Evolutionary conservation across 176 grass and related monocot genomes (phyloP).

Genomic region (Hordeum vulgare): MorexV3_pseudomolecules_assembly NC_058519.1:97222741-97223240

Average conservation of each 20-base stretch:
- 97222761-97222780: neutral
- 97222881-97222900: conserved; percentile 5
- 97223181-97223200: neutral
- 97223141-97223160: neutral
- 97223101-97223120: too few species aligned
- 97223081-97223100: too few species aligned
- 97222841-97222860: neutral
- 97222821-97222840: conserved; percentile 34
- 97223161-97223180: neutral
- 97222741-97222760: neutral
- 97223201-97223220: neutral
- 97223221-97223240: too few species aligned
- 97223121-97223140: neutral
- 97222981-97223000: neutral
- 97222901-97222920: conserved; percentile 51
- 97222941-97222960: neutral
- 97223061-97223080: neutral
- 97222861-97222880: neutral
- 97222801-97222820: conserved; percentile 17
- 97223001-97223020: neutral
- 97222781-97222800: neutral
- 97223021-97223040: neutral
- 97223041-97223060: neutral
- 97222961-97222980: neutral
- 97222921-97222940: neutral